Conservation (phyloP, 768 basidiomycete species). For the Xanthoconium stramineum region DNA sequence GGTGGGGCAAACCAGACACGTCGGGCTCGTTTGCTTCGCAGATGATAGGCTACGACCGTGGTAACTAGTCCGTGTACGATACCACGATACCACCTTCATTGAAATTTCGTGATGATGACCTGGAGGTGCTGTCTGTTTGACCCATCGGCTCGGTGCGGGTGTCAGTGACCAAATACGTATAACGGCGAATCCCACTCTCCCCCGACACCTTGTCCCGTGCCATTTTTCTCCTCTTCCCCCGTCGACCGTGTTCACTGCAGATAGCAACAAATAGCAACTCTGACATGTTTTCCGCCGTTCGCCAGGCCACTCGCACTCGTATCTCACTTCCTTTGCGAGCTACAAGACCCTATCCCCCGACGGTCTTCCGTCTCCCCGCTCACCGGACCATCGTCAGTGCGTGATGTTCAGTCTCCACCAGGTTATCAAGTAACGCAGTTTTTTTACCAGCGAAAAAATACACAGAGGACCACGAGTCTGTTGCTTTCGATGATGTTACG, state of each 20-base stretch:
- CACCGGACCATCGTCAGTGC: conserved; percentile 28
- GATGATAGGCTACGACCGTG: background rate
- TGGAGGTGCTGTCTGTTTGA: too few relatives aligned
- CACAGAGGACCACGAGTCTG: conserved; percentile 85
- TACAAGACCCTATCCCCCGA: background rate
- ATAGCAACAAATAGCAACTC: background rate
- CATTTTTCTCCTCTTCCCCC: conserved; percentile 47
- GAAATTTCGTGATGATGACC: too few relatives aligned
- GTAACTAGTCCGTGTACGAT: background rate
- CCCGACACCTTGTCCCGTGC: background rate
- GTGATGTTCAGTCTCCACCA: background rate
- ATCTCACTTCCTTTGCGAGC: conserved; percentile 3
- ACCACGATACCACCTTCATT: background rate
- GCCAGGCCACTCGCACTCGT: conserved; percentile 14
- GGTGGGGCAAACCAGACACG: too few relatives aligned
- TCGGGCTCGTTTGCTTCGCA: background rate
- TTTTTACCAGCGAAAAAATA: conserved; percentile 41
- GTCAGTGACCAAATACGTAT: conserved; percentile 17
- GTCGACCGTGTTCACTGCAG: too few relatives aligned
- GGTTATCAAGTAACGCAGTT: background rate
- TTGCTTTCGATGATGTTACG: conserved; percentile 73
- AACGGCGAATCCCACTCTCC: background rate
- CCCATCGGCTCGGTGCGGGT: conserved; percentile 17
- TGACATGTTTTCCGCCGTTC: conserved; percentile 19
- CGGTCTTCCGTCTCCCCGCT: conserved; percentile 2